These are phyloP conservation scores for Xerocomus cyaneibrunnescens DNA, from an alignment of 1,284 basidiomycete species.

Conservation along the genomic window DNA sequence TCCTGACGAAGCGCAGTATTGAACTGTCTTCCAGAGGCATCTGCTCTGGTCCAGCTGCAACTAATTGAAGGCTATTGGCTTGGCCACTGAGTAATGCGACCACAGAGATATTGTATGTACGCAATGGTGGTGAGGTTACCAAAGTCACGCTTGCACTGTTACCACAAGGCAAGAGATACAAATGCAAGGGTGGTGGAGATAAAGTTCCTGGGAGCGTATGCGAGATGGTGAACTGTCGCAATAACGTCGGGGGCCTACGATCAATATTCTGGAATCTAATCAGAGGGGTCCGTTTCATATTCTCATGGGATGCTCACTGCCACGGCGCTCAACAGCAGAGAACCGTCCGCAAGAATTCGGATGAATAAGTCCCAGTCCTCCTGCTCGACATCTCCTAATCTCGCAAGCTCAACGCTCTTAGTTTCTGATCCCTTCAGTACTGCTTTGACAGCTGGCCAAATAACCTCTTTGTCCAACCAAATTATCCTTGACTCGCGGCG, in stretches of 20 bases:
- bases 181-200: slow-evolving; percentile 44
- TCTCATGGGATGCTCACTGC: slow-evolving; percentile 49
- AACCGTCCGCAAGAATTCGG: slow-evolving; percentile 70
- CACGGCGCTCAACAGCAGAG: slow-evolving; percentile 68
- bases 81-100: slow-evolving; percentile 61
- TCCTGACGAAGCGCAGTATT: slow-evolving; percentile 65
- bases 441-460: slow-evolving; percentile 48
- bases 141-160: slow-evolving; percentile 50
- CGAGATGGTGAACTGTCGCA: slow-evolving; percentile 73
- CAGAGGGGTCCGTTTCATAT: slow-evolving; percentile 6
- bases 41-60: slow-evolving; percentile 40
- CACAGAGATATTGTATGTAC: slow-evolving; percentile 55
- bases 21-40: slow-evolving; percentile 48
- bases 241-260: slow-evolving; percentile 82
- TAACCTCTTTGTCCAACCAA: slow-evolving; percentile 61
- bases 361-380: slow-evolving; percentile 80
- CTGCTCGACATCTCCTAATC: slow-evolving; percentile 58
- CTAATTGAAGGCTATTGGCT: slow-evolving; percentile 47
- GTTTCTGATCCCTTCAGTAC: slow-evolving; percentile 34
- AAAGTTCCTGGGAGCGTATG: slow-evolving; percentile 54
- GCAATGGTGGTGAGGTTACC: slow-evolving; percentile 58
- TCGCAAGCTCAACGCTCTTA: slow-evolving; percentile 42
- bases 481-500: slow-evolving; percentile 51
- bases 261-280: slow-evolving; percentile 70
- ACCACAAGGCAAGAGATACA: slow-evolving; percentile 55